These are phyloP conservation scores for Calonectria pauciramosa DNA, from an alignment of 2,329 filamentous ascomycete genomes.

Conservation along the genomic window DNA sequence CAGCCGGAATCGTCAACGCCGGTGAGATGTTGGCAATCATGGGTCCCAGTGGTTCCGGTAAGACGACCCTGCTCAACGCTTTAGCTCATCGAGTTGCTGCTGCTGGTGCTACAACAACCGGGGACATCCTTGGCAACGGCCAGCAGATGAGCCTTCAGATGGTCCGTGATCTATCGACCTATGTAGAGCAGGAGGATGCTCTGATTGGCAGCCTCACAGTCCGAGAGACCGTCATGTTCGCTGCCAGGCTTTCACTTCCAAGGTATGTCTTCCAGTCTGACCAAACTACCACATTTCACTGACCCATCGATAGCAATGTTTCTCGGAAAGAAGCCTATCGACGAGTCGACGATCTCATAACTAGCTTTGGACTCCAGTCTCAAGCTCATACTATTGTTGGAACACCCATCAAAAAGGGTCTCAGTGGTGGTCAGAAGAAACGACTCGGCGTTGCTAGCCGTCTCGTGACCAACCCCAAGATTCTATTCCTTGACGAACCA, in stretches of 20 bases:
- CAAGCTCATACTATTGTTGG: constrained; percentile 76
- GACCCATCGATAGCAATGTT: background rate
- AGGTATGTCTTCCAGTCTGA: background rate
- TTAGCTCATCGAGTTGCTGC: background rate
- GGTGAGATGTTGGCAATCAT: background rate
- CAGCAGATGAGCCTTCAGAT: background rate
- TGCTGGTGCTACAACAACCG: background rate
- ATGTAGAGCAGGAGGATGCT: background rate
- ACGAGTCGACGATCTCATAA: constrained; percentile 1
- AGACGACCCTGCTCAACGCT: background rate
- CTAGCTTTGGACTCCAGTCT: background rate
- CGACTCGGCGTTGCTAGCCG: constrained; percentile 83
- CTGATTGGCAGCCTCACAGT: background rate
- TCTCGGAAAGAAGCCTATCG: background rate
- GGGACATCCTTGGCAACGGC: background rate
- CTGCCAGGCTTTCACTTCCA: background rate
- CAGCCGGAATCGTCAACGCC: background rate
- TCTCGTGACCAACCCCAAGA: constrained; percentile 79
- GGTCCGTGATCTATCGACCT: background rate
- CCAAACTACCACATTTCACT: background rate
- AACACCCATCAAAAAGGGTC: constrained; percentile 83
- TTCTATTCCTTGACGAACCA: background rate
- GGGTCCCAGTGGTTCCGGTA: background rate
- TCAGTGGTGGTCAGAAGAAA: constrained; percentile 87
- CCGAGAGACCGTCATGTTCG: background rate